phyloP scores from a whole-genome alignment of 768 basidiomycete species.

The Pisolithus albus region DNA sequence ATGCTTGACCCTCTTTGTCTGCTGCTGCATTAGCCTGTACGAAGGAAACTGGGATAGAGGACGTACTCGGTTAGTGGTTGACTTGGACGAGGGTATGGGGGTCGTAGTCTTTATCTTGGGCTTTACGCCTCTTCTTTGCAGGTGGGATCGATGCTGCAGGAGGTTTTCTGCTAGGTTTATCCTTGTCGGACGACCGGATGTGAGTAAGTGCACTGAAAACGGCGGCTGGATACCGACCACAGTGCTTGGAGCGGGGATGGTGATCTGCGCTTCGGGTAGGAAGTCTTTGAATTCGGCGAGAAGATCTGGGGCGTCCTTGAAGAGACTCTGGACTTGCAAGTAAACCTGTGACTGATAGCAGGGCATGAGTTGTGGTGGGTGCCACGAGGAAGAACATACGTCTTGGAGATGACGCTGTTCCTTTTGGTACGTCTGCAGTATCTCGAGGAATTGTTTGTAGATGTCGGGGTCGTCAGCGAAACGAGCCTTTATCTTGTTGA shows the following conservation, averaged over 20 bases:
- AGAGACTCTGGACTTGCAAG: slow-evolving; percentile 71
- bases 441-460: slow-evolving; percentile 86
- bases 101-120: slow-evolving; percentile 63
- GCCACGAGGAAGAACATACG: slow-evolving; percentile 37
- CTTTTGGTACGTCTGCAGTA: slow-evolving; percentile 82
- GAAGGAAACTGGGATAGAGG: not conserved
- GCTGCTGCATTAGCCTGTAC: slow-evolving; percentile 10
- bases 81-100: slow-evolving; percentile 48
- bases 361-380: slow-evolving; percentile 5
- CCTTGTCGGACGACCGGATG: slow-evolving; percentile 16
- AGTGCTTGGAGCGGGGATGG: slow-evolving; percentile 33
- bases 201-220: slow-evolving; percentile 35
- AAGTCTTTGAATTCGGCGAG: slow-evolving; percentile 79
- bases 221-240: slow-evolving; percentile 48
- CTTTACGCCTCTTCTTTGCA: slow-evolving; percentile 55
- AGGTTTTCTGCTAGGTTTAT: slow-evolving; percentile 40
- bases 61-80: slow-evolving; percentile 43
- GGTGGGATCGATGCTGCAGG: slow-evolving; percentile 28
- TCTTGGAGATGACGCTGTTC: slow-evolving; percentile 69
- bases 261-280: slow-evolving; percentile 56
- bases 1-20: slow-evolving; percentile 61
- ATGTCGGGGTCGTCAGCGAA: slow-evolving; percentile 87
- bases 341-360: slow-evolving; percentile 60
- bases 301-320: slow-evolving; percentile 76
- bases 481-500: slow-evolving; percentile 96